Percentiles rank a stretch among this genome's conserved stretches.
phyloP scores from a whole-genome alignment of 2,329 filamentous ascomycete genomes.

The Alternaria solani region DNA sequence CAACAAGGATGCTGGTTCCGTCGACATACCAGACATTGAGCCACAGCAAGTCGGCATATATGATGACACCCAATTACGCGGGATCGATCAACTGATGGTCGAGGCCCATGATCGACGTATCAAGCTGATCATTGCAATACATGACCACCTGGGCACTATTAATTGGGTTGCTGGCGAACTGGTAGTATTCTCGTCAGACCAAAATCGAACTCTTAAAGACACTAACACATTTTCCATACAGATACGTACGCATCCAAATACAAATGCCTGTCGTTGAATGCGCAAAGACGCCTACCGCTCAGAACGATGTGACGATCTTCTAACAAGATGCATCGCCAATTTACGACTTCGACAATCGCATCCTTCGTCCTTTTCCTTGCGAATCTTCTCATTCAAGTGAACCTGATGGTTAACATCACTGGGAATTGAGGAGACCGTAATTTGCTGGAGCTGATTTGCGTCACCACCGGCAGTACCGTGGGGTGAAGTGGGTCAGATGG shows the following conservation, averaged over 20 bases:
- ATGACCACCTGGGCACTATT: conserved; percentile 17
- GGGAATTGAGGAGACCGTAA: no score
- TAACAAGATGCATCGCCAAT: conserved; percentile 18
- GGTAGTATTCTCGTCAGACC: background rate
- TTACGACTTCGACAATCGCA: conserved; percentile 15
- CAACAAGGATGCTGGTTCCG: conserved; percentile 15
- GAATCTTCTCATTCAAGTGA: no score
- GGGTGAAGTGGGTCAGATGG: no score
- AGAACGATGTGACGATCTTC: conserved; percentile 15
- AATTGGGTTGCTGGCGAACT: conserved; percentile 15
- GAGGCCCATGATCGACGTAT: conserved; percentile 7
- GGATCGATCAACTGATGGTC: conserved; percentile 14
- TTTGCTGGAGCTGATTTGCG: no score
- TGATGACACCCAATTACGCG: conserved; percentile 11
- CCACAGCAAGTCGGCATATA: conserved; percentile 2
- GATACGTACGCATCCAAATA: background rate
- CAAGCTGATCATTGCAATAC: conserved; percentile 14
- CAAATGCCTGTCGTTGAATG: conserved; percentile 2
- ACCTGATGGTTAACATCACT: no score
- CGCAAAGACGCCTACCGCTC: background rate
- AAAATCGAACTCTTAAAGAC: rapidly evolving
- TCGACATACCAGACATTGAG: conserved; percentile 17
- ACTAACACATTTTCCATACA: background rate
- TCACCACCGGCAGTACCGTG: no score
- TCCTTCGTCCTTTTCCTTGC: no score